A percentile compares a stretch with the other conserved stretches of the same genome.
Evolutionary conservation across 306 rosid species (phyloP).

Genomic region (Lathyrus aphaca): DNA sequence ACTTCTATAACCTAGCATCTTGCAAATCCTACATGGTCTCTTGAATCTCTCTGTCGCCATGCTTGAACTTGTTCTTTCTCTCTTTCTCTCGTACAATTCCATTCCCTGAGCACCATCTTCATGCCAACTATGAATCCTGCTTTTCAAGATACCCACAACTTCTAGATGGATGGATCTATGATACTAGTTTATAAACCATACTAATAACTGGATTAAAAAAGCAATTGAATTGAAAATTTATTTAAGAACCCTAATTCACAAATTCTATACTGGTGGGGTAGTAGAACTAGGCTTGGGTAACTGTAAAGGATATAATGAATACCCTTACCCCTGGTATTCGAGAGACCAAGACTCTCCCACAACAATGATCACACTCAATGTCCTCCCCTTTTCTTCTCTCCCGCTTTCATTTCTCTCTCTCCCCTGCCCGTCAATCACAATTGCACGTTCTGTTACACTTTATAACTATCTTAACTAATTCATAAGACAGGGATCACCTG

Average conservation of each 20-base stretch:
- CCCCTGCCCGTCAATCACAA: background rate
- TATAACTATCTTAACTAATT: constrained; percentile 7
- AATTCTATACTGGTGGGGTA: background rate
- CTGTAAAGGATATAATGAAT: background rate
- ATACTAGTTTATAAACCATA: background rate
- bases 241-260: background rate
- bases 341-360: background rate
- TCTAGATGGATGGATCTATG: background rate
- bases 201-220: background rate
- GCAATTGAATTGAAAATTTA: background rate
- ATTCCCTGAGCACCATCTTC: background rate
- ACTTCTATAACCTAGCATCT: too few species aligned
- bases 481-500: background rate
- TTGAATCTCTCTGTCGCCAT: background rate
- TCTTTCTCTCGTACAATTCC: background rate
- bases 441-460: background rate
- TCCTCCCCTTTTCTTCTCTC: background rate
- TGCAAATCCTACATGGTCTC: too few species aligned
- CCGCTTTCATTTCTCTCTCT: background rate
- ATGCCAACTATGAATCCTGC: background rate
- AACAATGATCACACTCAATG: background rate
- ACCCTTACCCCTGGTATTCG: background rate
- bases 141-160: background rate
- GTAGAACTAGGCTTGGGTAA: background rate
- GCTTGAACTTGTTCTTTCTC: background rate